A percentile compares a stretch with the other conserved stretches of the same genome.
phyloP scores from a whole-genome alignment of 2,329 filamentous ascomycete species.

The Aspergillus sp. region DNA sequence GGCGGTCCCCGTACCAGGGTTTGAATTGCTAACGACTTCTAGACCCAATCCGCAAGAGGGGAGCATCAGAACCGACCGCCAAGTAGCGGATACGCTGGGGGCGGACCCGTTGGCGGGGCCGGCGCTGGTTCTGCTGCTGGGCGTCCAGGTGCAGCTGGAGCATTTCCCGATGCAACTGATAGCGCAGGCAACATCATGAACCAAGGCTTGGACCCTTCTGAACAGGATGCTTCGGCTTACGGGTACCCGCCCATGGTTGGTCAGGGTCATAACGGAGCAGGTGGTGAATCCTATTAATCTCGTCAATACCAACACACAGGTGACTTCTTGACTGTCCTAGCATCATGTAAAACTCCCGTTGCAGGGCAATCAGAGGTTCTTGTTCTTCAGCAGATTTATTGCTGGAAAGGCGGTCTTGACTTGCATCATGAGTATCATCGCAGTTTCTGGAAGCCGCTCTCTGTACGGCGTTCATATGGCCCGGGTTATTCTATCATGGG shows the following conservation, averaged over 20 bases:
- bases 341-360: background rate
- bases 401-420: background rate
- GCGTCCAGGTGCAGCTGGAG: conserved; percentile 31
- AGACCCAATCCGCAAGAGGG: conserved; percentile 78
- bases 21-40: conserved; percentile 37
- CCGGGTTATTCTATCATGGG: conserved; percentile 11
- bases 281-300: conserved; percentile 44
- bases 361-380: background rate
- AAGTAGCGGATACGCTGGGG: conserved; percentile 47
- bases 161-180: conserved; percentile 42
- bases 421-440: conserved; percentile 3
- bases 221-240: conserved; percentile 46
- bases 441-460: conserved; percentile 11
- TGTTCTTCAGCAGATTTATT: background rate
- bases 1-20: conserved; percentile 13
- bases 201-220: conserved; percentile 44
- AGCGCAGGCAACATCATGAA: conserved; percentile 47
- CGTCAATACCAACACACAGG: conserved; percentile 8
- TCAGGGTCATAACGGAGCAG: conserved; percentile 49
- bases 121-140: conserved; percentile 28
- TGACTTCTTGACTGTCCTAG: conserved; percentile 4
- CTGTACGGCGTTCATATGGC: conserved; percentile 16
- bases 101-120: conserved; percentile 39
- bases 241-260: conserved; percentile 49
- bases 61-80: conserved; percentile 61